phyloP scores from a whole-genome alignment of 257 asterid genomes.

The Nicotiana tomentosiformis region DNA sequence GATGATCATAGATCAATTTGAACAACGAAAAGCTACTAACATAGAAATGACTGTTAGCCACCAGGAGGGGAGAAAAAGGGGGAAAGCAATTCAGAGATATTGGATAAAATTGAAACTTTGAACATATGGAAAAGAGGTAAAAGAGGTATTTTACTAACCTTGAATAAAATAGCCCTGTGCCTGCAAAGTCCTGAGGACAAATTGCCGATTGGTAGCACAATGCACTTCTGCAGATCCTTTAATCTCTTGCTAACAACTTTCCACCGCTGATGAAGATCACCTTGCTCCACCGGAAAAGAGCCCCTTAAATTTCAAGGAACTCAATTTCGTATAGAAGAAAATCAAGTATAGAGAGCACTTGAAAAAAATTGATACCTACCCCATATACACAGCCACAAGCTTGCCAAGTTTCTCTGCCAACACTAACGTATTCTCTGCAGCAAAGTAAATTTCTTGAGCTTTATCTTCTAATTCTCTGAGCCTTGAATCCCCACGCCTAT shows the following conservation, averaged over 20 bases:
- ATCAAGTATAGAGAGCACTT: not conserved
- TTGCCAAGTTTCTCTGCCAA: slow-evolving; percentile 82
- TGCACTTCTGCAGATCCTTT: slow-evolving; percentile 60
- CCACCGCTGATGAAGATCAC: slow-evolving; percentile 77
- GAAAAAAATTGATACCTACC: slow-evolving; percentile 38
- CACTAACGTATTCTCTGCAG: slow-evolving; percentile 60
- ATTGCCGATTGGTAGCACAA: slow-evolving; percentile 80
- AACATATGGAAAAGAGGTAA: not conserved
- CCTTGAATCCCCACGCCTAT: slow-evolving; percentile 70
- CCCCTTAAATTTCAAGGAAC: slow-evolving; percentile 64
- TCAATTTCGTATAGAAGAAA: slow-evolving; percentile 11
- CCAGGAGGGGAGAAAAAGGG: not conserved
- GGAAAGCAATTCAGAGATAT: not conserved
- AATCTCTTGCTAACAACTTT: slow-evolving; percentile 50
- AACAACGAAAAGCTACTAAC: not conserved
- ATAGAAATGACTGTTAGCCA: not conserved
- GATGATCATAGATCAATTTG: not conserved
- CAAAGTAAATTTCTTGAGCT: slow-evolving; percentile 79
- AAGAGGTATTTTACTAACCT: slow-evolving; percentile 39
- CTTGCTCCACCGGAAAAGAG: slow-evolving; percentile 79
- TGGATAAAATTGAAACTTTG: not conserved
- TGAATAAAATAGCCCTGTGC: slow-evolving; percentile 91
- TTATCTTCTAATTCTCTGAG: slow-evolving; percentile 91
- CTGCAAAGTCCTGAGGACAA: slow-evolving; percentile 90
- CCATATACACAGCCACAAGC: slow-evolving; percentile 91